These are phyloP conservation scores for Diaporthe citrichinensis DNA, from an alignment of 2,329 filamentous ascomycete genomes.

Conservation along the genomic window DNA sequence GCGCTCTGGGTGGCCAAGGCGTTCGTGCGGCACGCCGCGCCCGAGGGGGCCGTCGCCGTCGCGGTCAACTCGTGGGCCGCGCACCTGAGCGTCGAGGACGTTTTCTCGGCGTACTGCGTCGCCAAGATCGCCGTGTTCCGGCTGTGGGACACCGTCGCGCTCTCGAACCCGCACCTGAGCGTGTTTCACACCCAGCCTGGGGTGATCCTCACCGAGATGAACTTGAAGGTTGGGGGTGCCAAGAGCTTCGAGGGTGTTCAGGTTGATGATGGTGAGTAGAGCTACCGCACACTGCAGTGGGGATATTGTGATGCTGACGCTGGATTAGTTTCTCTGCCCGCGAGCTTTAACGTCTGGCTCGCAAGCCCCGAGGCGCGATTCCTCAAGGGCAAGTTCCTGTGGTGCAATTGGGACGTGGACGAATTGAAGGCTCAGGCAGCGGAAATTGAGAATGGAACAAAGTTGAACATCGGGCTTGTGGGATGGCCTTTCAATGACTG, in stretches of 20 bases:
- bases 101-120: slow-evolving; percentile 29
- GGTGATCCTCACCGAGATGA: slow-evolving; percentile 38
- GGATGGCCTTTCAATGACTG: slow-evolving; percentile 8
- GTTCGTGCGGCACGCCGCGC: slow-evolving; percentile 17
- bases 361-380: slow-evolving; percentile 53
- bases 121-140: slow-evolving; percentile 42
- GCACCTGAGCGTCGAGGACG: slow-evolving; percentile 35
- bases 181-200: slow-evolving; percentile 41
- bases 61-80: slow-evolving; percentile 1
- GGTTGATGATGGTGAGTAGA: slow-evolving; percentile 38
- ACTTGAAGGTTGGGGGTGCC: not conserved
- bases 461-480: slow-evolving; percentile 9
- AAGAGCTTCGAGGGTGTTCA: not conserved
- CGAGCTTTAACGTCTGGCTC: slow-evolving; percentile 49
- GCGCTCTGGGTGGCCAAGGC: not conserved
- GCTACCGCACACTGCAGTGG: not conserved
- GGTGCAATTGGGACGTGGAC: slow-evolving; percentile 58
- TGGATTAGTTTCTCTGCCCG: slow-evolving; percentile 43
- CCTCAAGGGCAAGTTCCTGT: slow-evolving; percentile 54
- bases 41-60: not conserved
- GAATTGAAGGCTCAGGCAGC: slow-evolving; percentile 50
- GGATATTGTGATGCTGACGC: not conserved
- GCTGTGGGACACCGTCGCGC: slow-evolving; percentile 41
- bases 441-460: not conserved
- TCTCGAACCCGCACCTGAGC: slow-evolving; percentile 41